These are phyloP conservation scores for Pseudofabraea citricarpa DNA, from an alignment of 2,329 filamentous ascomycete species.

Conservation along the genomic window DNA sequence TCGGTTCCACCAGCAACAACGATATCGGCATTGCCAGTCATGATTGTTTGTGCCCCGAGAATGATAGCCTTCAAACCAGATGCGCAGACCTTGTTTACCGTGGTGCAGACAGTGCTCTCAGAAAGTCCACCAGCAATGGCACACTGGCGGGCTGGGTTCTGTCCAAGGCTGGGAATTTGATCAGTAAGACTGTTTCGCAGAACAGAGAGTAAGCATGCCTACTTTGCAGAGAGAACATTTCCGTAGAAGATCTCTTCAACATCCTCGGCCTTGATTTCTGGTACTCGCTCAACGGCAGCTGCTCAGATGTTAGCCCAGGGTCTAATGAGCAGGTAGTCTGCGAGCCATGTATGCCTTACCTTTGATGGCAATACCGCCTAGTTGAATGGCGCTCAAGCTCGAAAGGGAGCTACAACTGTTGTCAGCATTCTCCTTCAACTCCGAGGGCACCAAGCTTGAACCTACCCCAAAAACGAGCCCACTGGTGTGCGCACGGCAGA, in stretches of 20 bases:
- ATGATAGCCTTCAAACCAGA: constrained; percentile 93
- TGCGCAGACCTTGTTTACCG: constrained; percentile 98
- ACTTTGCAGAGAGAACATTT: constrained; percentile 97
- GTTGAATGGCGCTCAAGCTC: constrained; percentile 77
- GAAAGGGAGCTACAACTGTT: constrained; percentile 67
- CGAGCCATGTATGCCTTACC: too few relatives aligned
- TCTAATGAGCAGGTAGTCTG: too few relatives aligned
- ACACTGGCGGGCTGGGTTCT: constrained; percentile 94
- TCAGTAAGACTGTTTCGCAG: constrained; percentile 8
- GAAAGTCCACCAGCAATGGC: constrained; percentile 83
- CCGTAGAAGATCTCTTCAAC: constrained; percentile 97
- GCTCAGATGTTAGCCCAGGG: constrained; percentile 11
- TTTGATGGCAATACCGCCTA: constrained; percentile 91
- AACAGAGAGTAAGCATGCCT: constrained; percentile 28
- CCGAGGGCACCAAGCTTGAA: constrained; percentile 35
- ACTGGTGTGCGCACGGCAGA: constrained; percentile 86
- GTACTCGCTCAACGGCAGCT: constrained; percentile 79
- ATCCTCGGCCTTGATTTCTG: constrained; percentile 80
- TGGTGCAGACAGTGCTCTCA: constrained; percentile 77
- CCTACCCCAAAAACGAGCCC: constrained; percentile 90
- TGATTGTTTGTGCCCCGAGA: constrained; percentile 92
- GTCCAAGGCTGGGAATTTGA: constrained; percentile 67
- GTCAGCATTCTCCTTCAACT: constrained; percentile 12
- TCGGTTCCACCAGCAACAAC: constrained; percentile 93
- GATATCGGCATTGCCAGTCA: constrained; percentile 88